A percentile compares a stretch with the other conserved stretches of the same genome.
Evolutionary conservation across 495 filamentous ascomycete species (phyloP).

Genomic region (Talaromyces stipitatus): DNA sequence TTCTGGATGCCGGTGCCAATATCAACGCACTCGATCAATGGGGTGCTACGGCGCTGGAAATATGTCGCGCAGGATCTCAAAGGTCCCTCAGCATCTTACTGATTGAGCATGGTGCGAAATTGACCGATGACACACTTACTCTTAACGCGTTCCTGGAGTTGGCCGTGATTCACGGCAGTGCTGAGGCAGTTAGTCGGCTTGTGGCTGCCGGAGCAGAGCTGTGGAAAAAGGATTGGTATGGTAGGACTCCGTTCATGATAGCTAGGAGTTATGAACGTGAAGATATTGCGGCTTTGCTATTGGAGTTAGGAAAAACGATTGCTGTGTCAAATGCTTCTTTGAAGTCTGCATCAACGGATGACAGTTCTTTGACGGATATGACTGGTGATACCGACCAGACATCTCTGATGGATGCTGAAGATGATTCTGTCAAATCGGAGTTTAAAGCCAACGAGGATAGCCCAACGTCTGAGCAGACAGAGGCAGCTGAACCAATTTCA

Average conservation of each 20-base stretch:
- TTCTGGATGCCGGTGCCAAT: slow-evolving; percentile 20
- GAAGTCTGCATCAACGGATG: background rate
- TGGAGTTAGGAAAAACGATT: background rate
- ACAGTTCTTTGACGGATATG: background rate
- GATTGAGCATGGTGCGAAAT: background rate
- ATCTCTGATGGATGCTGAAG: background rate
- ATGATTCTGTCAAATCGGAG: background rate
- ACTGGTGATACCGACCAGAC: background rate
- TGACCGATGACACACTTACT: background rate
- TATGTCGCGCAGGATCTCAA: background rate
- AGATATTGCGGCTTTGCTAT: background rate
- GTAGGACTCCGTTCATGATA: background rate
- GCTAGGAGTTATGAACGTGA: background rate
- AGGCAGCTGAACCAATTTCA: background rate
- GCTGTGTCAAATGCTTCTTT: background rate
- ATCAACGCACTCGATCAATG: slow-evolving; percentile 13
- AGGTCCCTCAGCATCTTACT: background rate
- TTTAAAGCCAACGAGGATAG: background rate
- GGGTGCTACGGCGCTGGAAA: slow-evolving; percentile 28
- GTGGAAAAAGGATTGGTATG: background rate
- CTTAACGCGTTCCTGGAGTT: background rate
- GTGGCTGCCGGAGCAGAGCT: background rate
- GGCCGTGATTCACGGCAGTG: background rate
- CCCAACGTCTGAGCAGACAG: background rate
- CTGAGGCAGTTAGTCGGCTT: background rate